Conservation (phyloP, 2,329 filamentous ascomycete species). For the Alternaria sp. region DNA sequence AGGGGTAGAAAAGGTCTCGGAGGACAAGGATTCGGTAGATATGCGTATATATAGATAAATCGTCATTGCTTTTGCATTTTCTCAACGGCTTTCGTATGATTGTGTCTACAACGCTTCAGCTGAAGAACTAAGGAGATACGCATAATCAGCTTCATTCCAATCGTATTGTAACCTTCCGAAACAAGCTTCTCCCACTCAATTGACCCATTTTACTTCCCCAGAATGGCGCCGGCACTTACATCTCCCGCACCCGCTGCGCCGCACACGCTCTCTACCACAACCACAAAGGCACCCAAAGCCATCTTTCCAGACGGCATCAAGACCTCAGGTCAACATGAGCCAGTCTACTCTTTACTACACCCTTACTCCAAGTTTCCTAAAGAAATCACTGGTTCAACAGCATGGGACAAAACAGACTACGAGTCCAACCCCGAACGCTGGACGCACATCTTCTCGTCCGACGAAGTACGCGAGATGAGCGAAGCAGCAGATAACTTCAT, state of each 20-base stretch:
- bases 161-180: neutral
- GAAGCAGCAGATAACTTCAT: slow-evolving; percentile 75
- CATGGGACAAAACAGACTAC: slow-evolving; percentile 76
- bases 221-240: slow-evolving; percentile 54
- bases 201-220: slow-evolving; percentile 1
- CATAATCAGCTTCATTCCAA: neutral
- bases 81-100: neutral
- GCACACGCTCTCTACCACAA: slow-evolving; percentile 47
- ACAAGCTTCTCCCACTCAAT: neutral
- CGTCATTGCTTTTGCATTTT: neutral
- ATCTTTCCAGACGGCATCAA: slow-evolving; percentile 73
- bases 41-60: slow-evolving; percentile 4
- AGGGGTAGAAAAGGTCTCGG: slow-evolving; percentile 23
- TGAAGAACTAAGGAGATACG: neutral
- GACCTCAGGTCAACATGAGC: slow-evolving; percentile 76
- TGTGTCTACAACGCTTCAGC: neutral
- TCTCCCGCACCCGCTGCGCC: slow-evolving; percentile 48
- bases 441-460: slow-evolving; percentile 73
- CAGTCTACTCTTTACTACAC: slow-evolving; percentile 70
- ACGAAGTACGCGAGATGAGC: slow-evolving; percentile 74
- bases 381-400: slow-evolving; percentile 74
- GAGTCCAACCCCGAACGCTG: slow-evolving; percentile 71
- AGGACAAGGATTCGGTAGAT: slow-evolving; percentile 8
- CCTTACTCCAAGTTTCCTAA: slow-evolving; percentile 76
- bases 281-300: slow-evolving; percentile 51